phyloP scores from a whole-genome alignment of 1,284 basidiomycete species.

The Vanrija sp. region DNA sequence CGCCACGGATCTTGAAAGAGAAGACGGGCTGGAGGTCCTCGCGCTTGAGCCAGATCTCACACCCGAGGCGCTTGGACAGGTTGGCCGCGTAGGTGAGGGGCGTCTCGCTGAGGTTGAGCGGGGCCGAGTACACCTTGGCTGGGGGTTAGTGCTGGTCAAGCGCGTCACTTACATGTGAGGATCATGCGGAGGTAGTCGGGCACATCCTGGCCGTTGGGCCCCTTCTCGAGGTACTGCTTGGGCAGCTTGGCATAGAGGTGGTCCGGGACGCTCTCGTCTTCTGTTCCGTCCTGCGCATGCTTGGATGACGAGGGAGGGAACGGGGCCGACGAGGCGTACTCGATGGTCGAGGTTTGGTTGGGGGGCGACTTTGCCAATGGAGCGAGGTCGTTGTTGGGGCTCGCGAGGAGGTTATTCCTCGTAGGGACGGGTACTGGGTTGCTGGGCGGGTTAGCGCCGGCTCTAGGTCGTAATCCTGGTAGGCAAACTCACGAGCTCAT shows the following conservation, averaged over 20 bases:
- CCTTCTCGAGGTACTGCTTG: conserved; percentile 33
- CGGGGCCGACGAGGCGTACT: conserved; percentile 48
- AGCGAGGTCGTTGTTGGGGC: too few species aligned
- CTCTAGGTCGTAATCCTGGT: too few species aligned
- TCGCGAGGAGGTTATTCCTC: too few species aligned
- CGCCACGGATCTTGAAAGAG: conserved; percentile 96
- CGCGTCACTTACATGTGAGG: conserved; percentile 57
- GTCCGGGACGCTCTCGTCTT: conserved; percentile 38
- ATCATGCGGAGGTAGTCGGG: conserved; percentile 95
- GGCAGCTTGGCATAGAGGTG: conserved; percentile 49
- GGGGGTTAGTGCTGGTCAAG: background rate
- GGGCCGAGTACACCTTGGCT: conserved; percentile 80
- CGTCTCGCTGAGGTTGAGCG: conserved; percentile 75
- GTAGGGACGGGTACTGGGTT: too few species aligned
- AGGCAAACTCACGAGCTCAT: too few species aligned
- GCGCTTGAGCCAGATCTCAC: conserved; percentile 88
- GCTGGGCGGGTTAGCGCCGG: too few species aligned
- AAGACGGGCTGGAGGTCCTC: conserved; percentile 99
- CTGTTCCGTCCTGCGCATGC: conserved; percentile 32
- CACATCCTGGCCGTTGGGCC: conserved; percentile 46
- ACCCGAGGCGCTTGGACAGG: conserved; percentile 81
- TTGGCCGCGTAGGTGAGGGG: conserved; percentile 82
- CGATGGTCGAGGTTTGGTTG: conserved; percentile 27
- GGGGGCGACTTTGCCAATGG: too few species aligned
- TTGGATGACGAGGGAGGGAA: conserved; percentile 30